A percentile compares a stretch with the other conserved stretches of the same genome.
Conservation (phyloP, 345 rosid species). For the Aquilaria sinensis region DNA sequence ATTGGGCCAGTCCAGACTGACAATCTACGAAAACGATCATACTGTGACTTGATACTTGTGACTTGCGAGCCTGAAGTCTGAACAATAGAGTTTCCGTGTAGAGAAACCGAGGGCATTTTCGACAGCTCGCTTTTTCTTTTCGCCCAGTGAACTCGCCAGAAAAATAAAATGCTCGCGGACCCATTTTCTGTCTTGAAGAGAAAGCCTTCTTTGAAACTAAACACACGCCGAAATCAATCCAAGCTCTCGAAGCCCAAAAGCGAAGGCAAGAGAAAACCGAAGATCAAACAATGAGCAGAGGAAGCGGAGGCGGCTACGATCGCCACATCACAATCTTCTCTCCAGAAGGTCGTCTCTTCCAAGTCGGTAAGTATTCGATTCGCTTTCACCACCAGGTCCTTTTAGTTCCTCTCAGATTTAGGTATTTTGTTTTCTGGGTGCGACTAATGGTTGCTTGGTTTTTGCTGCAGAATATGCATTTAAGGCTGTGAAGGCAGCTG, state of each 20-base stretch:
- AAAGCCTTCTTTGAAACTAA: conserved; percentile 1
- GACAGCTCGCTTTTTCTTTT: conserved; percentile 2
- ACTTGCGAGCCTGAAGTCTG: no score
- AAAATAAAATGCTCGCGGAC: background rate
- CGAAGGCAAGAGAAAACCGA: background rate
- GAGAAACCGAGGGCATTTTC: background rate
- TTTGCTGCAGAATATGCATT: conserved; percentile 73
- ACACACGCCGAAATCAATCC: background rate
- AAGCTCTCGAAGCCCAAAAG: background rate
- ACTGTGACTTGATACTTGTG: no score
- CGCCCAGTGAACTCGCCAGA: conserved; percentile 4
- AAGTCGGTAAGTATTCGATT: conserved; percentile 48
- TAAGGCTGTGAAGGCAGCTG: conserved; percentile 96
- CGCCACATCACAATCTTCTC: conserved; percentile 88
- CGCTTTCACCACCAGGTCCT: background rate
- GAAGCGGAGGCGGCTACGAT: conserved; percentile 87
- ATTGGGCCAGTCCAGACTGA: no score
- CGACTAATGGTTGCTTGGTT: background rate
- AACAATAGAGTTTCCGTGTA: no score
- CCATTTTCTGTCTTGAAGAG: conserved; percentile 7
- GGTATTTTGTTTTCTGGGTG: background rate
- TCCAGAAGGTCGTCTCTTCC: conserved; percentile 89
- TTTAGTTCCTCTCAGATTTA: background rate
- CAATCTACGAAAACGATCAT: no score
- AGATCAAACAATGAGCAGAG: conserved; percentile 56